phyloP scores from a whole-genome alignment of 768 basidiomycete genomes.

The Rhizopogon vesiculosus region DNA sequence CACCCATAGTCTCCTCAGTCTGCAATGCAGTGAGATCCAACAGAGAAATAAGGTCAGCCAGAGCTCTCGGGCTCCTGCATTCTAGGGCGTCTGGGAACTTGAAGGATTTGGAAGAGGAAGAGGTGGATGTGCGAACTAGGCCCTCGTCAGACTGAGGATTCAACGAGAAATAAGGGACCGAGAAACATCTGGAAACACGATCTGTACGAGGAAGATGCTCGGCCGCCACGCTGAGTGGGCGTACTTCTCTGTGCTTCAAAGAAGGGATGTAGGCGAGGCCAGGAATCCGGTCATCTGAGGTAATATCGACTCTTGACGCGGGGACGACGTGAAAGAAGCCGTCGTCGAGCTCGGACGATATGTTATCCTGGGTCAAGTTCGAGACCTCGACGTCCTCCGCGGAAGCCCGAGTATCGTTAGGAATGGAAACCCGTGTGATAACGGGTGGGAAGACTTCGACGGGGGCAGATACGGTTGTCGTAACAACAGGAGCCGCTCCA shows the following conservation, averaged over 20 bases:
- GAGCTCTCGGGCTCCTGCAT: conserved; percentile 16
- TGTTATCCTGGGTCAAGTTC: background rate
- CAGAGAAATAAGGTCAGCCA: conserved; percentile 22
- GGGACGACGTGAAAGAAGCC: background rate
- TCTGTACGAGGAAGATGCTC: background rate
- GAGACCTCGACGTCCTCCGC: background rate
- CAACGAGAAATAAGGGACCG: background rate
- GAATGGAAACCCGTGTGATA: background rate
- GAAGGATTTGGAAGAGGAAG: conserved; percentile 24
- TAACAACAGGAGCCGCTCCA: background rate
- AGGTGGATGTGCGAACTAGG: conserved; percentile 13
- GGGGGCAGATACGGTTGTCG: background rate
- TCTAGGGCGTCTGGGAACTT: conserved; percentile 5
- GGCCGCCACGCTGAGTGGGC: background rate
- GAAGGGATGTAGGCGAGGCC: background rate
- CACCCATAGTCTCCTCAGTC: background rate
- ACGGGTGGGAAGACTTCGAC: background rate
- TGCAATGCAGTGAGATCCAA: conserved; percentile 22
- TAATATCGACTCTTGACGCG: background rate
- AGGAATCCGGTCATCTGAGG: background rate
- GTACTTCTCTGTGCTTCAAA: background rate
- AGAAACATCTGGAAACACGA: background rate
- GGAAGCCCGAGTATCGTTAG: background rate
- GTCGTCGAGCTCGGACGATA: background rate
- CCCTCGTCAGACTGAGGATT: background rate